Percentiles rank a stretch among this genome's conserved stretches.
These are phyloP conservation scores for Aspergillus cejpii DNA, from an alignment of 2,329 filamentous ascomycete species.

Conservation along the genomic window DNA sequence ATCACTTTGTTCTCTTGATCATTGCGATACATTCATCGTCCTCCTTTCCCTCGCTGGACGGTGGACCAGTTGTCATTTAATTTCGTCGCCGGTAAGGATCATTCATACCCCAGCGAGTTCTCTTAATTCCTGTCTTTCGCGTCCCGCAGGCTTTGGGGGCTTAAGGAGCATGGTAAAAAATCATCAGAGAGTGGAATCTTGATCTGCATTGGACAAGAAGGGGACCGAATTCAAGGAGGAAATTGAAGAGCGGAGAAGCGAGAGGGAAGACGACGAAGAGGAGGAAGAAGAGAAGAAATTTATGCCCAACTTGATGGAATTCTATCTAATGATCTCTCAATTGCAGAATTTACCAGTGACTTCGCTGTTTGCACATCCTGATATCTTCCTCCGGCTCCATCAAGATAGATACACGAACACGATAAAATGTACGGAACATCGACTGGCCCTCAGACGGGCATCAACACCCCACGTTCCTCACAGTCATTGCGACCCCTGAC, in stretches of 20 bases:
- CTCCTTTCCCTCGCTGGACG: constrained; percentile 1
- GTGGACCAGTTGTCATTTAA: constrained; percentile 3
- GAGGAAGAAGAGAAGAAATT: too few relatives aligned
- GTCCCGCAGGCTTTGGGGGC: too few relatives aligned
- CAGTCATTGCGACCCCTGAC: constrained; percentile 87
- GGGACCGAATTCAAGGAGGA: too few relatives aligned
- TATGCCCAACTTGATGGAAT: background rate
- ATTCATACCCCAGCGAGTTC: too few relatives aligned
- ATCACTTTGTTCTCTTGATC: background rate
- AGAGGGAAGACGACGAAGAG: too few relatives aligned
- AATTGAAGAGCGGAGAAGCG: too few relatives aligned
- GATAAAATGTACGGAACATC: constrained; percentile 73
- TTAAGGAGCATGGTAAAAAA: too few relatives aligned
- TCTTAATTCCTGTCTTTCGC: too few relatives aligned
- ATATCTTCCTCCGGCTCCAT: constrained; percentile 4
- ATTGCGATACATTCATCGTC: background rate
- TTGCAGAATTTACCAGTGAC: constrained; percentile 2
- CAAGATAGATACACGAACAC: constrained; percentile 15
- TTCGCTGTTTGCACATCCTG: constrained; percentile 1
- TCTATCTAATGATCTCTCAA: background rate
- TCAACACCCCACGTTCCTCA: constrained; percentile 90
- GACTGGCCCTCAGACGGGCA: constrained; percentile 85
- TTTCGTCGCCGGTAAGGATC: background rate
- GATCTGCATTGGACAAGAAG: too few relatives aligned
- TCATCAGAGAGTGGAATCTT: too few relatives aligned